Percentiles rank a stretch among this genome's conserved stretches.
Evolutionary conservation across 1,284 basidiomycete genomes (phyloP).

Genomic region (Fomitopsis schrenkii): DNA sequence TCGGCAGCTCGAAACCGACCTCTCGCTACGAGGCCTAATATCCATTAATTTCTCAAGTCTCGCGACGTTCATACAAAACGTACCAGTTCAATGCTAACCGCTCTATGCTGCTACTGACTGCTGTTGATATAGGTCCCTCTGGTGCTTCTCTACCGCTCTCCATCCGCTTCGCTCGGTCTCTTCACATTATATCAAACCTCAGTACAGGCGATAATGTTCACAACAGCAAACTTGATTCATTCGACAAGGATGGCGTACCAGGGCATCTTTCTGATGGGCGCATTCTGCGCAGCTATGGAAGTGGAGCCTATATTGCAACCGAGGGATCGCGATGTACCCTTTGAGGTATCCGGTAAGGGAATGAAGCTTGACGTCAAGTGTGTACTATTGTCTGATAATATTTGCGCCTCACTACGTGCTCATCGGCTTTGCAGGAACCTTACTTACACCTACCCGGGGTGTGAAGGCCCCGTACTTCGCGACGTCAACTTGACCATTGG

Average conservation of each 20-base stretch:
- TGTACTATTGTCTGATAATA: not conserved
- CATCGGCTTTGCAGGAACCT: conserved; percentile 42
- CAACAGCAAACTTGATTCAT: conserved; percentile 54
- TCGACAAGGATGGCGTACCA: conserved; percentile 71
- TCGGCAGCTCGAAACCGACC: conserved; percentile 15
- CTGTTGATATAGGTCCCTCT: conserved; percentile 54
- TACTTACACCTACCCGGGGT: conserved; percentile 75
- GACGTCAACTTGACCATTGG: conserved; percentile 66
- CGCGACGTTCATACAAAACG: conserved; percentile 62
- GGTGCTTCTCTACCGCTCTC: conserved; percentile 63
- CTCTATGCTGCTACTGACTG: not conserved
- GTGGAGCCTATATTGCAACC: conserved; percentile 67
- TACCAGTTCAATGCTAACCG: conserved; percentile 30
- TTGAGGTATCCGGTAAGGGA: conserved; percentile 45
- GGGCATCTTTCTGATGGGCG: conserved; percentile 76
- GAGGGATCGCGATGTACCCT: conserved; percentile 42
- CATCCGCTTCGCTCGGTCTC: conserved; percentile 72
- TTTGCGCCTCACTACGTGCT: not conserved
- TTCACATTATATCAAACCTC: conserved; percentile 73
- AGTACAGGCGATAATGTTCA: conserved; percentile 65
- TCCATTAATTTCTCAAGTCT: conserved; percentile 60
- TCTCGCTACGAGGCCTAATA: conserved; percentile 36
- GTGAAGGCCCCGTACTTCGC: conserved; percentile 56
- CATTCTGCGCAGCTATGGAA: conserved; percentile 71
- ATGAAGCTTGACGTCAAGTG: conserved; percentile 71